Evolutionary conservation across 225 moss, liverwort and hornwort species (phyloP).

Genomic region (Physcomitrellopsis africana): DNA sequence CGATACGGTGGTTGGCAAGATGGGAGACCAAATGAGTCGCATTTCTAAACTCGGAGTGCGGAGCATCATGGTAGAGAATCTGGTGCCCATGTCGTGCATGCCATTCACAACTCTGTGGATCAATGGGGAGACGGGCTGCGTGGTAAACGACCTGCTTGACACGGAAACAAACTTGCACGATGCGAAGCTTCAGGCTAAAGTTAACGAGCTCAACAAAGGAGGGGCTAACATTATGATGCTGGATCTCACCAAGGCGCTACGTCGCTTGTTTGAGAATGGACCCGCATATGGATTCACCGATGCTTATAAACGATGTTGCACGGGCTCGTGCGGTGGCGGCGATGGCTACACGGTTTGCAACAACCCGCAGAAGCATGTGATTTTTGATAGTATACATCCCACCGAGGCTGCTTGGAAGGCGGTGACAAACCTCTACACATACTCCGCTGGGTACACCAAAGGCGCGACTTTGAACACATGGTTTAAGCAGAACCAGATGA

Average conservation of each 20-base stretch:
- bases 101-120: not conserved
- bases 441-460: constrained; percentile 8
- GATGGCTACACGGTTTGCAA: not conserved
- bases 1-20: constrained; percentile 20
- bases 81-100: constrained; percentile 8
- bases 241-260: constrained; percentile 24
- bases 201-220: not conserved
- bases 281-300: constrained; percentile 16
- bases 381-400: constrained; percentile 27
- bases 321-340: not conserved
- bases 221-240: constrained; percentile 5
- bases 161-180: constrained; percentile 12
- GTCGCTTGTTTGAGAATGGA: constrained; percentile 2
- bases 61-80: constrained; percentile 19
- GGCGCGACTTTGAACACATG: too few species aligned
- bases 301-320: constrained; percentile 11
- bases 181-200: not conserved
- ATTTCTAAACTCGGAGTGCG: constrained; percentile 13
- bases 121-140: constrained; percentile 8
- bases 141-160: not conserved
- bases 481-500: too few species aligned
- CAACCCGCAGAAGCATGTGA: not conserved
- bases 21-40: constrained; percentile 9
- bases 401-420: constrained; percentile 16
- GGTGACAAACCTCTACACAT: not conserved